Evolutionary conservation across 2,329 filamentous ascomycete genomes (phyloP), one percentile per base, ranked within the genome.

Genomic region (Thelonectria olida): DNA sequence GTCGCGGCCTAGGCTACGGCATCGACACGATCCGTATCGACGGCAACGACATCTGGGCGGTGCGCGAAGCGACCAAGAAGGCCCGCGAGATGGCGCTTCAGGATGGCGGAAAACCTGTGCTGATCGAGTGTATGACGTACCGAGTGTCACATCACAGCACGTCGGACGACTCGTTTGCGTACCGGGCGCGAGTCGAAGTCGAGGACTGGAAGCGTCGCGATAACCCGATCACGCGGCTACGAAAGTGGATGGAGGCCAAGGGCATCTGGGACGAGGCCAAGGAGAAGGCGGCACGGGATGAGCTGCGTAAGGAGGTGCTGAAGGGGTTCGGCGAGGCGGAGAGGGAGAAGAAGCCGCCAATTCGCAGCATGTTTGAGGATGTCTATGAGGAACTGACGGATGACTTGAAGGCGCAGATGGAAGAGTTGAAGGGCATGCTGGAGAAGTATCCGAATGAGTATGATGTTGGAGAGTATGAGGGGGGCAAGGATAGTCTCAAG

Each of bases 141-240:
- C 93, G 96, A n/a, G 94, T 98, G 42, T 95, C 92, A 7, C 93
- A 99, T 75, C 96, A 99, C 80, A 97, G 93, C 78, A 99, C 96
- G 1, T 96, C 92, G 0, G 96, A 99, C 74, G 96, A 99, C 79
- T 96, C 92, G 23, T 99, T 97, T 73, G 96, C 96, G 1, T 99
- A 99, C 80, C 91, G 96, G 8, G 93, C 94, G 2, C 88, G 91
- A 23, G 89, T 97, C 1, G 96, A 99, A 74, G 96, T 99, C 77
- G 93, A 97, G 74, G 92, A 97, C 75, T 97, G 93, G 93, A 97
- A 96, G 77, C 84, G 93, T 0, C 84, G 93, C 12, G 94, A 97
- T 73, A 97, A 97, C 72, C 93, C 93, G 2, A 90, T 97, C 51
- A 93, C 92, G 2, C 85, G 93, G 12, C 75, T 97, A 57, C 85